Percentiles rank a stretch among this genome's conserved stretches.
phyloP scores from a whole-genome alignment of 768 basidiomycete species.

The Kwoniella mangroviensis region DNA sequence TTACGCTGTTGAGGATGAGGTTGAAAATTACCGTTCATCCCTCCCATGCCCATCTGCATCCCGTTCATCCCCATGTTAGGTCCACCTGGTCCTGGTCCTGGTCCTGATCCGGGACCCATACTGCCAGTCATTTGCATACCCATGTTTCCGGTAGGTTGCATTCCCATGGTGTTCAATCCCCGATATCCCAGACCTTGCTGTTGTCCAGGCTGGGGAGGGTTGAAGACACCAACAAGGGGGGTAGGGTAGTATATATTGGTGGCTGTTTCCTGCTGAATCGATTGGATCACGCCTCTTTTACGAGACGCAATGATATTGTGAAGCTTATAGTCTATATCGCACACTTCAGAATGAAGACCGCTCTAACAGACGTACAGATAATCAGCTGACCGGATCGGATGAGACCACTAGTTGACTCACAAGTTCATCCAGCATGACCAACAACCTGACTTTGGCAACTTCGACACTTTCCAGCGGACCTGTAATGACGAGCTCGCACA shows the following conservation, averaged over 20 bases:
- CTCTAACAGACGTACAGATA: slow-evolving; percentile 63
- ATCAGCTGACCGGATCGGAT: neutral
- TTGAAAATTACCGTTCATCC: slow-evolving; percentile 26
- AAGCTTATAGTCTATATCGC: slow-evolving; percentile 93
- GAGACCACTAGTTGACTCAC: slow-evolving; percentile 62
- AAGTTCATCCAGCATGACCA: slow-evolving; percentile 94
- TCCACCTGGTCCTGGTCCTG: slow-evolving; percentile 3
- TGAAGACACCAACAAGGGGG: slow-evolving; percentile 81
- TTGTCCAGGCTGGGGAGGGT: slow-evolving; percentile 59
- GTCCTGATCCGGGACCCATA: slow-evolving; percentile 13
- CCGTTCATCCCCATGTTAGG: slow-evolving; percentile 27
- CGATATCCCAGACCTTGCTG: slow-evolving; percentile 30
- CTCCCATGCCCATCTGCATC: slow-evolving; percentile 28
- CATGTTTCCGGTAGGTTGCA: slow-evolving; percentile 22
- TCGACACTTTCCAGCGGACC: slow-evolving; percentile 85
- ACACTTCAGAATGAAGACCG: slow-evolving; percentile 84
- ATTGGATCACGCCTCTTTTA: slow-evolving; percentile 82
- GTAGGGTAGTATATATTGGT: slow-evolving; percentile 96
- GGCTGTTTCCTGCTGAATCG: slow-evolving; percentile 94
- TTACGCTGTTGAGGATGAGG: slow-evolving; percentile 30
- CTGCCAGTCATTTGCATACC: slow-evolving; percentile 26
- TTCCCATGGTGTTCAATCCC: slow-evolving; percentile 21
- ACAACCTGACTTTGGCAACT: slow-evolving; percentile 81
- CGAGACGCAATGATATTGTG: slow-evolving; percentile 89
- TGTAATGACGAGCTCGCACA: slow-evolving; percentile 89